Percentiles rank a stretch among this genome's conserved stretches.
phyloP scores from a whole-genome alignment of 352 stramenopile species.

The Phytopythium chamaehyphon region DNA sequence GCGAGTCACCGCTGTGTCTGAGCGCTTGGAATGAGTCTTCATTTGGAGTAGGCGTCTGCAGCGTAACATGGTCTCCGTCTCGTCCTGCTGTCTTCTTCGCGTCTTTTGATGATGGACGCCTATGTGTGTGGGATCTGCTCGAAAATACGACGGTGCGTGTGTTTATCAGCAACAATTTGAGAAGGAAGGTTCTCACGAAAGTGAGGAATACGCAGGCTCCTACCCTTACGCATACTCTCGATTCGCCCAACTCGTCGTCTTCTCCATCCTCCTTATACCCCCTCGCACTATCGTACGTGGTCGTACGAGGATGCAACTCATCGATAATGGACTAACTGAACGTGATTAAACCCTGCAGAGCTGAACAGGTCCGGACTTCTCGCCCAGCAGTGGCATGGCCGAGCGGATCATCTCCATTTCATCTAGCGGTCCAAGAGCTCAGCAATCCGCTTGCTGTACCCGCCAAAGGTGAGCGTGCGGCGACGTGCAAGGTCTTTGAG shows the following conservation, averaged over 20 bases:
- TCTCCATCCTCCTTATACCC: slow-evolving; percentile 30
- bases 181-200: no score
- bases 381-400: slow-evolving; percentile 36
- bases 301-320: not conserved
- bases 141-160: slow-evolving; percentile 30
- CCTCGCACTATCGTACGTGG: slow-evolving; percentile 38
- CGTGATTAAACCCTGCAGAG: slow-evolving; percentile 16
- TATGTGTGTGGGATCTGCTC: slow-evolving; percentile 57
- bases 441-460: slow-evolving; percentile 17
- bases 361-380: slow-evolving; percentile 47
- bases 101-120: slow-evolving; percentile 35
- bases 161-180: not conserved
- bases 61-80: slow-evolving; percentile 47
- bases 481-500: slow-evolving; percentile 18
- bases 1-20: slow-evolving; percentile 25
- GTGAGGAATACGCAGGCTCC: slow-evolving; percentile 12
- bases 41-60: slow-evolving; percentile 33
- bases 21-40: slow-evolving; percentile 50
- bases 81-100: slow-evolving; percentile 53
- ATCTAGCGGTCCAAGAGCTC: slow-evolving; percentile 24
- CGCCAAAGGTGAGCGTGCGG: slow-evolving; percentile 12
- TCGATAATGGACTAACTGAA: not conserved
- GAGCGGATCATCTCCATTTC: slow-evolving; percentile 12
- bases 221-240: slow-evolving; percentile 28
- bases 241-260: slow-evolving; percentile 7